Evolutionary conservation across 2,329 filamentous ascomycete species (phyloP).

Genomic region (Pestalotiopsis sp.): DNA sequence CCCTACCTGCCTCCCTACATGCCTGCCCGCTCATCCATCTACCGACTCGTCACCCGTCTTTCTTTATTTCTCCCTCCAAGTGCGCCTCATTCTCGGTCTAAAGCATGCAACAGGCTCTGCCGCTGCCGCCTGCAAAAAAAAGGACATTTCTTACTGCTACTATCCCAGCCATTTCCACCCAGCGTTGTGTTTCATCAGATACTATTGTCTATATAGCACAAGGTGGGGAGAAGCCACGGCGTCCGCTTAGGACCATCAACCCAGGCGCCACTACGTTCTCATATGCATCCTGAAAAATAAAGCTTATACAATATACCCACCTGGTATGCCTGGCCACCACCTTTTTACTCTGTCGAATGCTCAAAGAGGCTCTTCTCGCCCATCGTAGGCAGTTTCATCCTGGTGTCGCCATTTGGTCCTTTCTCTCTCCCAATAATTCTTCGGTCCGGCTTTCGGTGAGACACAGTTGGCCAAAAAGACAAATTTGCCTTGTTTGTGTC

Average conservation of each 20-base stretch:
- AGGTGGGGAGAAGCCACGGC: constrained; percentile 3
- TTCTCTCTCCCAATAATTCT: neutral
- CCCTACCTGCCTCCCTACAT: neutral
- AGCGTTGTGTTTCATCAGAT: neutral
- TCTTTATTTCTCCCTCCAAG: neutral
- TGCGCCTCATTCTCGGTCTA: neutral
- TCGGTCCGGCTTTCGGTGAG: neutral
- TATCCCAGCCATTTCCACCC: neutral
- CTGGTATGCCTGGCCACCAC: neutral
- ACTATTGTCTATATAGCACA: neutral
- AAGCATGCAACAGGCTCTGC: neutral
- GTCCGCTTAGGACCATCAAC: constrained; percentile 2
- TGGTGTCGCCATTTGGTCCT: neutral
- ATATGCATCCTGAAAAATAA: neutral
- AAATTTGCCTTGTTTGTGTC: constrained; percentile 9
- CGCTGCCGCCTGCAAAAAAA: neutral
- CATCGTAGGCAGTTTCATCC: neutral
- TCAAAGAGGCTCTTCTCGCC: neutral
- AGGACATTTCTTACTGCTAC: neutral
- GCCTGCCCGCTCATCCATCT: neutral
- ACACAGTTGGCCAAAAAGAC: constrained; percentile 7
- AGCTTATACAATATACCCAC: constrained; percentile 1
- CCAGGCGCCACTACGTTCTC: neutral
- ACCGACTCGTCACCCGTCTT: neutral
- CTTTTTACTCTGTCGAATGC: neutral